Percentiles rank a stretch among this genome's conserved stretches.
Conservation (phyloP, 192 early-diverging fungal species). For the Powellomyces hirtus region DNA sequence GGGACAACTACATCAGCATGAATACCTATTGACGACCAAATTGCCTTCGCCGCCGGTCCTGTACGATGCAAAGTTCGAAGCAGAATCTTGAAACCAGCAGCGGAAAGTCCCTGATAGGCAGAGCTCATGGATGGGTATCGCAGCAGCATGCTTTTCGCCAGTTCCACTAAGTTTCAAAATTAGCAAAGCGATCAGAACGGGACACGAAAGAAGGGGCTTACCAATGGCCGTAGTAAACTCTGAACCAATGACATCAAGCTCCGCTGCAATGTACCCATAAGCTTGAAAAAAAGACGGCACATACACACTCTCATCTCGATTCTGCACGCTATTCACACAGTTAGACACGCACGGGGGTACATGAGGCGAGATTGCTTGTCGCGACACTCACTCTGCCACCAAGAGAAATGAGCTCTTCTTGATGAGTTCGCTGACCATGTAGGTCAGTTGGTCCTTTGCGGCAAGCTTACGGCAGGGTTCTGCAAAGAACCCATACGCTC, state of each 20-base stretch:
- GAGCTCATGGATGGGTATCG: conserved; percentile 48
- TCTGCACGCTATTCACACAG: background rate
- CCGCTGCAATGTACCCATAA: conserved; percentile 52
- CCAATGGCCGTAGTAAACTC: conserved; percentile 47
- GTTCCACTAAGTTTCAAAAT: conserved; percentile 32
- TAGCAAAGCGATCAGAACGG: background rate
- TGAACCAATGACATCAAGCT: conserved; percentile 45
- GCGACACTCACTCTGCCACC: conserved; percentile 45
- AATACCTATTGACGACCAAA: conserved; percentile 36
- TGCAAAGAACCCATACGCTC: conserved; percentile 69
- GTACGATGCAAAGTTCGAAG: conserved; percentile 52
- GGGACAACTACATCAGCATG: background rate
- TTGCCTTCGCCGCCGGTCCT: background rate
- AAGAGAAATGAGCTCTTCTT: conserved; percentile 49
- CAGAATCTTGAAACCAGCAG: conserved; percentile 50
- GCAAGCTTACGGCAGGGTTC: conserved; percentile 52
- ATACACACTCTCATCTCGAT: conserved; percentile 25
- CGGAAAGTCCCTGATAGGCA: conserved; percentile 45
- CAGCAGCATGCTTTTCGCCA: conserved; percentile 42
- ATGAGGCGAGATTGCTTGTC: background rate
- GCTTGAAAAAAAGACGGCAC: conserved; percentile 63
- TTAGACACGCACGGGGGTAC: conserved; percentile 1
- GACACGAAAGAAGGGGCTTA: background rate
- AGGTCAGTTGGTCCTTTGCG: conserved; percentile 41
- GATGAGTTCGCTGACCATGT: conserved; percentile 47